Base-by-base conservation (phyloP, 441 rosid genomes). In the Aquilaria agallochum region DNA sequence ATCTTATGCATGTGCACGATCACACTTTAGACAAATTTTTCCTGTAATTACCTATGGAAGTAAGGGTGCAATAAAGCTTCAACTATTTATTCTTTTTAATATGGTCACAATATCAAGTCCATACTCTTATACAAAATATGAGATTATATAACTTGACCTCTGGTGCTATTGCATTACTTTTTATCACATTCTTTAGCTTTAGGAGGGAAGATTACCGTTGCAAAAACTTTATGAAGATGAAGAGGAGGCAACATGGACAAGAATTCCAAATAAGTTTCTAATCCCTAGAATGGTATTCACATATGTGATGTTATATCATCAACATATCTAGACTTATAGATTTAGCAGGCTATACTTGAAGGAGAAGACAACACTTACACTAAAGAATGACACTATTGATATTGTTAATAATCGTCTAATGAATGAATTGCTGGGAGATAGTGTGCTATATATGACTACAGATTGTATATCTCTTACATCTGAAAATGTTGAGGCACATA, bases 11-110 rank as follows among this genome's bases (percentile, higher is more conserved):
- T 5, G 2, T 6, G 7, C 48, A 45, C 27, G 27, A 20, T 20
- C 27, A 20, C 27, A 20, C 14, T 55, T 64, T 30, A 8, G 68
- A 0, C 60, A 64, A 54, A 48, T 27, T 6, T 14, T 64, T 9
- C 53, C 33, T 2, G 7, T 55, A 6, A 47, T 31, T 7, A 0
- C 4, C 20, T 12, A n/a, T 7, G 68, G 68, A 20, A 64, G n/a
- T 5, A 55, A 52, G 5, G 32, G 55, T 20, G 60, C 9, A 55
- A 2, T 12, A 13, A 31, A 5, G 1, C 1, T 1, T 53, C 55
- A 2, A 40, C 68, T 6, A 11, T 64, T 0, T 54, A 14, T 11
- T 34, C 31, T 0, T 64, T 53, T 6, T 0, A 45, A 6, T 45
- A 11, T 45, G 48, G 48, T 7, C 7, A 45, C 1, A 7, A 6